Conservation (phyloP, 164 flowering plant genomes). For the Vitis cinerea region DNA sequence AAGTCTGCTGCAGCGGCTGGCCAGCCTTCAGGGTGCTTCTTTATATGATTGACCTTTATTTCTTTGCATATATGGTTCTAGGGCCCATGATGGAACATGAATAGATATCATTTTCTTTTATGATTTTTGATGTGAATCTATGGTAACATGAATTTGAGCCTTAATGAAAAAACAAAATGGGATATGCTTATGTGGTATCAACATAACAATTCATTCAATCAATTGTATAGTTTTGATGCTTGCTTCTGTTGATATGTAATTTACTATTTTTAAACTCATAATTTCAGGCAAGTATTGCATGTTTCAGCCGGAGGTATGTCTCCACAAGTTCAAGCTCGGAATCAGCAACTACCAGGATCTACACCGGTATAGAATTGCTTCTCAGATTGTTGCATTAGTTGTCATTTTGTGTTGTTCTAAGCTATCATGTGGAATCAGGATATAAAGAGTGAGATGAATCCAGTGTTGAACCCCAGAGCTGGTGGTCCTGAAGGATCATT, state of each 20-base stretch:
- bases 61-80: neutral
- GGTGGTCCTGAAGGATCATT: slow-evolving; percentile 49
- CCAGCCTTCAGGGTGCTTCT: slow-evolving; percentile 85
- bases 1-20: slow-evolving; percentile 78
- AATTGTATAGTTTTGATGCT: neutral
- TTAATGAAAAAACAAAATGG: neutral
- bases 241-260: neutral
- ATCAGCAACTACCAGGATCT: slow-evolving; percentile 78
- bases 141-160: neutral
- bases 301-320: slow-evolving; percentile 81
- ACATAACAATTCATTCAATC: neutral
- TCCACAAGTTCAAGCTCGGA: slow-evolving; percentile 87
- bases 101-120: neutral
- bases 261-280: neutral
- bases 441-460: slow-evolving; percentile 44
- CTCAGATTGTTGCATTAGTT: neutral
- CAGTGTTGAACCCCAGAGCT: slow-evolving; percentile 45
- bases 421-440: slow-evolving; percentile 26
- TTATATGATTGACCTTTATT: slow-evolving; percentile 1
- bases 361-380: slow-evolving; percentile 45
- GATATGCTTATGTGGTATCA: neutral
- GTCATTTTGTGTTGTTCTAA: neutral
- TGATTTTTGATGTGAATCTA: neutral
- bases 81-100: neutral
- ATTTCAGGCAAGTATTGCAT: slow-evolving; percentile 88